phyloP scores from a whole-genome alignment of 1,284 basidiomycete genomes.

The Vanrija humicola region DNA sequence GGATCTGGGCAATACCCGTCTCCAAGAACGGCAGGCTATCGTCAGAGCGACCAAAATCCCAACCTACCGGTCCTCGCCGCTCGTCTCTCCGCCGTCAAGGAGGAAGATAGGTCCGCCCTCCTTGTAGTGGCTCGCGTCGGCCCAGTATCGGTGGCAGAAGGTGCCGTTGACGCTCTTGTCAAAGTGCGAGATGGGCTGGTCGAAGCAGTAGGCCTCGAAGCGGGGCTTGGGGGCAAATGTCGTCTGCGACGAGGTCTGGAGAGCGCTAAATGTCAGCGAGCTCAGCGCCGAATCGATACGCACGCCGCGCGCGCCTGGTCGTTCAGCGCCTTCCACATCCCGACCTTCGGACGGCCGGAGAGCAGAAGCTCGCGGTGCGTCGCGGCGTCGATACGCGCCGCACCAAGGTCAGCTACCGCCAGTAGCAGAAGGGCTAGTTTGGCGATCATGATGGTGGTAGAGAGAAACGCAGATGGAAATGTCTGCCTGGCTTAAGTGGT shows the following conservation, averaged over 20 bases:
- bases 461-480: no score
- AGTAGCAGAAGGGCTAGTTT: no score
- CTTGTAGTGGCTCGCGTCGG: constrained; percentile 76
- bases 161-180: constrained; percentile 43
- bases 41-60: background rate
- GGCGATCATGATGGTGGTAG: no score
- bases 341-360: constrained; percentile 32
- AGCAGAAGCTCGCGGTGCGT: constrained; percentile 29
- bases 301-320: constrained; percentile 49
- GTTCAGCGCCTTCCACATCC: constrained; percentile 29
- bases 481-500: no score
- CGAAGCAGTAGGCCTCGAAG: constrained; percentile 58
- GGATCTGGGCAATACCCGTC: constrained; percentile 74
- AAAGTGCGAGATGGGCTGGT: constrained; percentile 77
- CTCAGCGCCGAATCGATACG: constrained; percentile 19
- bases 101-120: constrained; percentile 72
- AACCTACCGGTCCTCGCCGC: constrained; percentile 39
- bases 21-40: constrained; percentile 47
- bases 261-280: background rate
- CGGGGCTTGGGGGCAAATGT: constrained; percentile 7
- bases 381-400: constrained; percentile 16
- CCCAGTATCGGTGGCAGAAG: constrained; percentile 68
- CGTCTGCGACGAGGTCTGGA: background rate
- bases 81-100: constrained; percentile 78
- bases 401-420: no score